These are phyloP conservation scores for Hypomyces rosellus DNA, from an alignment of 2,329 filamentous ascomycete species.

Conservation along the genomic window DNA sequence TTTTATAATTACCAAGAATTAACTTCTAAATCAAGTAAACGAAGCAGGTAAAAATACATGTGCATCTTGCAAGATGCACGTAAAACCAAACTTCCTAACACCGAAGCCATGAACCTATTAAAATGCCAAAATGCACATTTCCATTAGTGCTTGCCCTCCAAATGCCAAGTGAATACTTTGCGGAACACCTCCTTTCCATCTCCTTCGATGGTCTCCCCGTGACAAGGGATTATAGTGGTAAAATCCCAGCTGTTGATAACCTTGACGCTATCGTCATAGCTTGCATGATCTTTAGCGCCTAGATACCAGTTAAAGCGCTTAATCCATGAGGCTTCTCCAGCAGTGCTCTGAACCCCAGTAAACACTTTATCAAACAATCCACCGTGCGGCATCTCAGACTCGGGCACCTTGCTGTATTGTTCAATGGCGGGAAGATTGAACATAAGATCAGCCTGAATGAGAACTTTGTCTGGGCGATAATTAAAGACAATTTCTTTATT, in stretches of 20 bases:
- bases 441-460: conserved; percentile 85
- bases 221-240: conserved; percentile 78
- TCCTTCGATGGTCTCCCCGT: conserved; percentile 80
- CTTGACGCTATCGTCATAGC: conserved; percentile 63
- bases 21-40: no score
- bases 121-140: no score
- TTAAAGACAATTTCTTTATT: conserved; percentile 87
- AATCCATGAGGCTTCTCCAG: conserved; percentile 63
- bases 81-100: no score
- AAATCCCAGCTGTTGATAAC: conserved; percentile 79
- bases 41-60: no score
- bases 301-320: conserved; percentile 80
- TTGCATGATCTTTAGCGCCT: conserved; percentile 54
- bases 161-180: conserved; percentile 78
- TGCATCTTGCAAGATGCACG: no score
- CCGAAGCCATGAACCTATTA: no score
- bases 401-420: conserved; percentile 70
- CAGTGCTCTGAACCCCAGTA: conserved; percentile 51
- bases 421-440: conserved; percentile 88
- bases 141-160: conserved; percentile 33
- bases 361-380: conserved; percentile 40
- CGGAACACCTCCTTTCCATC: conserved; percentile 67
- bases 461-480: conserved; percentile 68
- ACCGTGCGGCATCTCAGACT: conserved; percentile 22
- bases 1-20: no score